phyloP scores from a whole-genome alignment of 2,329 filamentous ascomycete species.

The Albifimbria verrucaria region DNA sequence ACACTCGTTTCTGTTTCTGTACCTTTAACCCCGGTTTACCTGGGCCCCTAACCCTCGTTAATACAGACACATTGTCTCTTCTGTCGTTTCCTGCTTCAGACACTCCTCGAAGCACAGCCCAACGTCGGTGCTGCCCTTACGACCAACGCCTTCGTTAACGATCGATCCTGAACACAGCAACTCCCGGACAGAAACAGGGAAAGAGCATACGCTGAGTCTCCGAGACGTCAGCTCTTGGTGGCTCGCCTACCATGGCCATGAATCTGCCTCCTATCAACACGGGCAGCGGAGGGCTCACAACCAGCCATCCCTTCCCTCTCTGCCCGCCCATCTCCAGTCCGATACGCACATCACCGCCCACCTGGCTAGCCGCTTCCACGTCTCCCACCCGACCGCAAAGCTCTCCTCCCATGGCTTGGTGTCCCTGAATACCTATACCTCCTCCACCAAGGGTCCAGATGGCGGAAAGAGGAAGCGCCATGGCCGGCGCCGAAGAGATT shows the following conservation, averaged over 20 bases:
- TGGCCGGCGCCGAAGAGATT: constrained; percentile 89
- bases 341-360: constrained; percentile 79
- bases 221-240: constrained; percentile 23
- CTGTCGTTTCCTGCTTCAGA: too few relatives aligned
- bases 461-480: constrained; percentile 84
- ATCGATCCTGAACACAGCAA: not conserved
- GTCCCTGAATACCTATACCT: constrained; percentile 91
- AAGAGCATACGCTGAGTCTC: not conserved
- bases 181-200: not conserved
- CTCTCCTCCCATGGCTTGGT: constrained; percentile 91
- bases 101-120: not conserved
- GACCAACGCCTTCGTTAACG: too few relatives aligned
- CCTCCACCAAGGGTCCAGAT: constrained; percentile 83
- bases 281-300: constrained; percentile 61
- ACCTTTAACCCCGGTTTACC: not conserved
- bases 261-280: constrained; percentile 49
- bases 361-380: constrained; percentile 86
- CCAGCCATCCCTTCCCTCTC: constrained; percentile 81
- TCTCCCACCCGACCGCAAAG: constrained; percentile 79
- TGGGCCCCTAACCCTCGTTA: not conserved
- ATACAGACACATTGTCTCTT: not conserved
- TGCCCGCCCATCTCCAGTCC: constrained; percentile 79
- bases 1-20: not conserved
- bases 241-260: constrained; percentile 54
- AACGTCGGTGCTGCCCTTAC: not conserved